phyloP scores from a whole-genome alignment of 306 rosid species.

The Inga oerstediana region DNA sequence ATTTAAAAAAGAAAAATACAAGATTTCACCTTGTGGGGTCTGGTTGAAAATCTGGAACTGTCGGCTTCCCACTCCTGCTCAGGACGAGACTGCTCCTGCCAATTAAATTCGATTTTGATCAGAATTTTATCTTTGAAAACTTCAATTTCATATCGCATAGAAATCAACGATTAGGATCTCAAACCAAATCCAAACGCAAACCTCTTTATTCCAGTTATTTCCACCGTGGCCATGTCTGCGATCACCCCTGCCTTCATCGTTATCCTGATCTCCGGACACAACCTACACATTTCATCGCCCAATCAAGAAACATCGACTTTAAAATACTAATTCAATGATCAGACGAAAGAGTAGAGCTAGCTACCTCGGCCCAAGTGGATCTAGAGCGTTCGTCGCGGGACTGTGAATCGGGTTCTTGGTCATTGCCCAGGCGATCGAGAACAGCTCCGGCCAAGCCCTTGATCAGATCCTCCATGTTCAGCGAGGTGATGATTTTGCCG shows the following conservation, averaged over 20 bases:
- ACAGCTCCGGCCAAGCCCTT: constrained; percentile 65
- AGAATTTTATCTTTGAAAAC: neutral
- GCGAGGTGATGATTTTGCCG: neutral
- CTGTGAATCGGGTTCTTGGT: constrained; percentile 37
- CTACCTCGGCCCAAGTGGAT: constrained; percentile 78
- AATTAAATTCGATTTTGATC: constrained; percentile 1
- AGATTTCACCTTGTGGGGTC: constrained; percentile 49
- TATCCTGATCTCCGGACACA: constrained; percentile 71
- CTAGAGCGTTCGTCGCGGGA: constrained; percentile 65
- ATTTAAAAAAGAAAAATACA: neutral
- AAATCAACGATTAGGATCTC: neutral
- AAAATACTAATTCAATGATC: neutral
- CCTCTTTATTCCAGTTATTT: constrained; percentile 46
- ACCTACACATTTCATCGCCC: constrained; percentile 42
- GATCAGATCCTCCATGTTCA: constrained; percentile 76
- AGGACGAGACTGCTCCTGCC: constrained; percentile 44
- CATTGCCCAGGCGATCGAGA: constrained; percentile 46
- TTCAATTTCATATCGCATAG: too few species aligned
- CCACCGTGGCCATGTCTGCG: constrained; percentile 36
- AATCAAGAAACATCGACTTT: neutral
- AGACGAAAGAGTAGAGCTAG: neutral
- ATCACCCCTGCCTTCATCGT: constrained; percentile 32
- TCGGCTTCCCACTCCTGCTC: constrained; percentile 42
- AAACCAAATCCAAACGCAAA: constrained; percentile 23
- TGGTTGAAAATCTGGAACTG: constrained; percentile 51